phyloP scores from a whole-genome alignment of 2,329 filamentous ascomycete species.

The Hymenoscyphus fructigenus region DNA sequence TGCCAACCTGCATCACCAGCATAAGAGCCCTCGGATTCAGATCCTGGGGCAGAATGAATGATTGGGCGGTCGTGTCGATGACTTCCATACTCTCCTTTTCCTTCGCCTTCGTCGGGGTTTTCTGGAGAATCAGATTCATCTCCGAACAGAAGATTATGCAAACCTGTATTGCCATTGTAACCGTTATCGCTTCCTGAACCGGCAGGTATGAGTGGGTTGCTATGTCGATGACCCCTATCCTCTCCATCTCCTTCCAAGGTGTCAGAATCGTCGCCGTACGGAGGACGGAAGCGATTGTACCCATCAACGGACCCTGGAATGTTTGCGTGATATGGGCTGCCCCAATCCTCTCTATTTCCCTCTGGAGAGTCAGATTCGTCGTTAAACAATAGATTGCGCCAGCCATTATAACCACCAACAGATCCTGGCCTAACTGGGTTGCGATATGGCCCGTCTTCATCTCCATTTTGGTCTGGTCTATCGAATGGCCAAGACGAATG shows the following conservation, averaged over 20 bases:
- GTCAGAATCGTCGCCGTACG: too few relatives aligned
- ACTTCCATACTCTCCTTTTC: neutral
- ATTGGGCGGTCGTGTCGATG: neutral
- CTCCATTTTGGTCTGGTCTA: neutral
- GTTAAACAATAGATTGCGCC: neutral
- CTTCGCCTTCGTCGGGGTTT: neutral
- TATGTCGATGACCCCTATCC: too few relatives aligned
- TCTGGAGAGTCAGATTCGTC: neutral
- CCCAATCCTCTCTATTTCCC: too few relatives aligned
- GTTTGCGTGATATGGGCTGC: too few relatives aligned
- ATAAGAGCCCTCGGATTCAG: neutral
- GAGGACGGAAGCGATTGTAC: too few relatives aligned
- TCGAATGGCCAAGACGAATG: neutral
- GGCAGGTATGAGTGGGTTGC: too few relatives aligned
- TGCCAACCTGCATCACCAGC: neutral
- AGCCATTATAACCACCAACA: neutral
- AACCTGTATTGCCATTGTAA: too few relatives aligned
- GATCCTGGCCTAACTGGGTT: neutral
- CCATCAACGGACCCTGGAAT: too few relatives aligned
- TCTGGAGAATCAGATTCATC: too few relatives aligned
- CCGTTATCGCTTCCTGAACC: too few relatives aligned
- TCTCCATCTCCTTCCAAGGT: too few relatives aligned
- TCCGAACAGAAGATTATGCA: too few relatives aligned
- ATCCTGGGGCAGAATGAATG: neutral
- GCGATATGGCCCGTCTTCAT: neutral